phyloP scores from a whole-genome alignment of 768 basidiomycete species.

The Thelephora aurantiotincta region DNA sequence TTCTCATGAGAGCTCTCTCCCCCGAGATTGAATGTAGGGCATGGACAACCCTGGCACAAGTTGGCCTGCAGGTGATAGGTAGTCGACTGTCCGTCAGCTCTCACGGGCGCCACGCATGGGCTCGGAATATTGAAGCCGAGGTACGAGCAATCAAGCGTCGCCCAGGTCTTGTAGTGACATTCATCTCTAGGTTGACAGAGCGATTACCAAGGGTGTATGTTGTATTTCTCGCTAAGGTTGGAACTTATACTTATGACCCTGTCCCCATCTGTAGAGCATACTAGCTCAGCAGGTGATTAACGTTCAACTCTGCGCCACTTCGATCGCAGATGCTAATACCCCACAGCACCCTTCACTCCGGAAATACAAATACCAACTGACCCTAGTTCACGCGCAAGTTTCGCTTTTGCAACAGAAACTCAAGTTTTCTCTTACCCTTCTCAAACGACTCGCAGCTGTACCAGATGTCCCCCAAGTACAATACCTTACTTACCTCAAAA shows the following conservation, averaged over 20 bases:
- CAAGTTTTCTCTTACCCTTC: constrained; percentile 44
- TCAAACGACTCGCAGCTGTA: constrained; percentile 37
- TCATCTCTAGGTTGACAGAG: constrained; percentile 36
- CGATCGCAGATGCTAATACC: constrained; percentile 1
- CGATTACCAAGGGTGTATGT: constrained; percentile 58
- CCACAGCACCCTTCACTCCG: constrained; percentile 51
- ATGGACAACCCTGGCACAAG: constrained; percentile 55
- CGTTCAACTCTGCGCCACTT: constrained; percentile 7
- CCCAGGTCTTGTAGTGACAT: background rate
- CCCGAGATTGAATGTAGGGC: constrained; percentile 54
- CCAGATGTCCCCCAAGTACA: constrained; percentile 37
- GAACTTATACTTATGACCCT: background rate
- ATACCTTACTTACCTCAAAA: constrained; percentile 41
- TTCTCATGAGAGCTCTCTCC: constrained; percentile 33
- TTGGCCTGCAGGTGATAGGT: constrained; percentile 43
- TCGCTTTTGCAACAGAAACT: constrained; percentile 34
- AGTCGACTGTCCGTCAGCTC: constrained; percentile 24
- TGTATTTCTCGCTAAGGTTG: background rate
- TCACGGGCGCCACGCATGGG: constrained; percentile 25
- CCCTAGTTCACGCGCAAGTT: constrained; percentile 48
- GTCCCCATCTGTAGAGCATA: constrained; percentile 9
- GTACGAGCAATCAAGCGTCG: constrained; percentile 20
- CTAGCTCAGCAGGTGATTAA: constrained; percentile 42
- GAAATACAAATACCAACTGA: constrained; percentile 42
- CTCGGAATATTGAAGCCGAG: constrained; percentile 39